These are phyloP conservation scores for Trypanosoma vivax DNA, from an alignment of 208 protist genomes.

Conservation along the genomic window DNA sequence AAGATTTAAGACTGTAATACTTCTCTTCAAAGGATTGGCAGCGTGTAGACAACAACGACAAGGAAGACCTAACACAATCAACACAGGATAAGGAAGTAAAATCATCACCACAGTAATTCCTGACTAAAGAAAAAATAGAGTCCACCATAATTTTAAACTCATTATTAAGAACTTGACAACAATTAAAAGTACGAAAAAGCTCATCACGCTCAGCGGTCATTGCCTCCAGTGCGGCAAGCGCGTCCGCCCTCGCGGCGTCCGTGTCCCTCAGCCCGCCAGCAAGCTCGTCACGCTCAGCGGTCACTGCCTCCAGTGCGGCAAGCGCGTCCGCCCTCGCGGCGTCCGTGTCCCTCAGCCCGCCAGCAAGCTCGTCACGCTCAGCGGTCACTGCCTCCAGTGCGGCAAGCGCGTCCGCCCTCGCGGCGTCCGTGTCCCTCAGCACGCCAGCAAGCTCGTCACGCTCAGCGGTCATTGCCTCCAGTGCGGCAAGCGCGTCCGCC, in stretches of 20 bases:
- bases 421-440: background rate
- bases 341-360: background rate
- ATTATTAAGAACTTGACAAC: no score
- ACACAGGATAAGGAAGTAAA: no score
- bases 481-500: background rate
- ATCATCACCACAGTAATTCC: background rate
- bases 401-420: background rate
- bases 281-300: slow-evolving; percentile 1
- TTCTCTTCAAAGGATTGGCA: background rate
- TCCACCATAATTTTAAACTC: no score
- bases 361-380: background rate
- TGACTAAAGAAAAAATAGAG: no score
- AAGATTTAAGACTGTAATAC: background rate
- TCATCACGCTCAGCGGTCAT: slow-evolving; percentile 16
- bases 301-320: background rate
- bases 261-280: background rate
- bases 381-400: background rate
- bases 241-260: slow-evolving; percentile 21
- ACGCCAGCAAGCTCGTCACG: background rate
- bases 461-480: background rate
- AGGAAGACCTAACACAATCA: no score
- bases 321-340: background rate
- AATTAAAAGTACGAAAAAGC: slow-evolving; percentile 12
- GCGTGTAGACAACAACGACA: background rate
- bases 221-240: slow-evolving; percentile 15